Base-by-base conservation (phyloP, 345 rosid genomes). In the Populus deltoides region DNA sequence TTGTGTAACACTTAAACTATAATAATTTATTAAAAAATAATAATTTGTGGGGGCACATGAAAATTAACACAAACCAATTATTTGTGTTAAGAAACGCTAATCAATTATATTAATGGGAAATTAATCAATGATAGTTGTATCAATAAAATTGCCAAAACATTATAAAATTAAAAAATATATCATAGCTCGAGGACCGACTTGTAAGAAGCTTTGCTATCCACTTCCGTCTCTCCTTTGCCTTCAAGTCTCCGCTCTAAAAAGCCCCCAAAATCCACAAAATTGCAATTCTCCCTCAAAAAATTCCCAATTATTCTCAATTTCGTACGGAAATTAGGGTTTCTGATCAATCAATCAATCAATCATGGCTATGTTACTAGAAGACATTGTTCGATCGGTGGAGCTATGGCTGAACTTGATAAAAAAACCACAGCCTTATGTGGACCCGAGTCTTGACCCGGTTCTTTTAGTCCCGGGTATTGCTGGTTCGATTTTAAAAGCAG, bases 401-500 rank as follows among this genome's bases (percentile, higher is more conserved):
- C 83, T 84, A 51, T 91, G 90, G 91, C 79, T 95, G 70, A 91
- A 76, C 83, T 78, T 90, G 80, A 84, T 83, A 2, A 86, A 79
- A 75, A 75, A 83, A 39, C 90, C 89, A 36, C 89, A 91, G 39
- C 91, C 97, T 2, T 89, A 82, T 57, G 88, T 90, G 10, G 97
- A 95, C 73, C 98, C 97, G 27, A 82, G 80, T 79, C 90, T 95
- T 61, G 98, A 95, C 87, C 99, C 98, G 72, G 98, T 95, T 75
- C 86, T 95, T 61, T 79, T 95, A 49, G 93, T 93, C 16, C 99
- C 99, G 1, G 98, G 99, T 4, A 85, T 95, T 57, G 99, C 99
- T 17, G 99, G 98, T 10, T 92, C 98, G 38, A 83, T 95, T 75
- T 82, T 95, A 20, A 82, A 91, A 65, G 97, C 97, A 4, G 94